A percentile compares a stretch with the other conserved stretches of the same genome.
These are phyloP conservation scores for Glomus cerebriforme DNA, from an alignment of 192 early-diverging fungal species.

Conservation along the genomic window DNA sequence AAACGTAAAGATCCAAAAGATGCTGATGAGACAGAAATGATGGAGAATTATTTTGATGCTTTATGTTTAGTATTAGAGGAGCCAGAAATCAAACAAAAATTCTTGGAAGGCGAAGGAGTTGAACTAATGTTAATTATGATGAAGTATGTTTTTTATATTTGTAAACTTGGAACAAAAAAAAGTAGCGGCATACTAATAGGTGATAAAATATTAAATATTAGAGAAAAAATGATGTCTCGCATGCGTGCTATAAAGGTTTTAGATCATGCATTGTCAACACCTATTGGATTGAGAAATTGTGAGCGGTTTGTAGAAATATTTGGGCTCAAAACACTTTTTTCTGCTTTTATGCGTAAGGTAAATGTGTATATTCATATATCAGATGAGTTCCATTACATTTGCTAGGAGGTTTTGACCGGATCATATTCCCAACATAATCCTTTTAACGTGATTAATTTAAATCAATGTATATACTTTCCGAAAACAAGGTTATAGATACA, in stretches of 20 bases:
- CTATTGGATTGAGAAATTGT: slow-evolving; percentile 53
- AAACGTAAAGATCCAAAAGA: slow-evolving; percentile 78
- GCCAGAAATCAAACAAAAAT: slow-evolving; percentile 67
- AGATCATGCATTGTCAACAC: slow-evolving; percentile 71
- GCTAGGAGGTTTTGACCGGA: too few species aligned
- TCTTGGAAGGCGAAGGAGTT: slow-evolving; percentile 84
- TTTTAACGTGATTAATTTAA: too few species aligned
- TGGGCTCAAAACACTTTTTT: slow-evolving; percentile 85
- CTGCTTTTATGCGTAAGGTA: slow-evolving; percentile 80
- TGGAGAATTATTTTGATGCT: slow-evolving; percentile 90
- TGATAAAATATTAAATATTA: slow-evolving; percentile 28
- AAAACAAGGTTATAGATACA: too few species aligned
- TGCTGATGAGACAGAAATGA: slow-evolving; percentile 83
- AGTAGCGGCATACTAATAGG: too few species aligned
- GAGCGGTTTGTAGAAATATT: slow-evolving; percentile 77
- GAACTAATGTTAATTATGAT: slow-evolving; percentile 91
- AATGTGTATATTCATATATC: background rate
- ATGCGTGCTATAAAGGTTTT: slow-evolving; percentile 87
- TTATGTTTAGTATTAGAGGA: slow-evolving; percentile 74
- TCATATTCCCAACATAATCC: too few species aligned
- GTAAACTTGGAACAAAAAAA: background rate
- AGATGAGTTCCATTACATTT: background rate
- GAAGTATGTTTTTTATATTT: slow-evolving; percentile 52
- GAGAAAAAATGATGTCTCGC: slow-evolving; percentile 77
- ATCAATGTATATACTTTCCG: too few species aligned